Base-by-base conservation (phyloP, 345 rosid genomes). In the Toxicodendron radicans region DNA sequence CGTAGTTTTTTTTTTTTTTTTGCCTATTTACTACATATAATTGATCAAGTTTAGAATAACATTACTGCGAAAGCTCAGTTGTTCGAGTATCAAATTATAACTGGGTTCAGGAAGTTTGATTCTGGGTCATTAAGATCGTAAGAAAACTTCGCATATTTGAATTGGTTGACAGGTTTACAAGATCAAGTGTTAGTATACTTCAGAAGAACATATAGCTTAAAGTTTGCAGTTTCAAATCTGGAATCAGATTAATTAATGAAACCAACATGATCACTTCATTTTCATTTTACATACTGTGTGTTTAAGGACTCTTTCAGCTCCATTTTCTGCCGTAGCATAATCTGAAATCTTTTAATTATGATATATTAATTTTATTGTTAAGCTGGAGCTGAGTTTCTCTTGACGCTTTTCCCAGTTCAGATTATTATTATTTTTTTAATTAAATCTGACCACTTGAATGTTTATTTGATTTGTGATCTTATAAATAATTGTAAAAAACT, bases 151-250 rank as follows among this genome's bases (percentile, higher is more conserved):
- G 13, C 43, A 48, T 1, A 35, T 33, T 24, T 64, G 32, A 70
- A 38, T 46, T 33, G 21, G 10, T 12, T 60, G 38, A 59, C 41
- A 33, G 41, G 18, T 27, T 27, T 27, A 27, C 73, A 49, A 53
- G 75, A 72, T 73, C 72, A 74, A 58, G 45, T 16, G 75, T 58
- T 27, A 51, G 21, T 49, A 27, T 27, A n/a, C n/a, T n/a, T 51
- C 17, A 72, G 66, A 68, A 66, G 43, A 60, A 20, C 21, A 18
- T 24, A 33, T 17, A 27, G 30, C 30, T 27, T 30, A 41, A 62
- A 9, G 58, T 73, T 18, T 17, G 46, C 35, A 18, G 10, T 24
- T 52, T 64, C 38, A 18, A 33, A 58, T 46, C 32, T 13, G 30
- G 3, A 30, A 3, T 35, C 38, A 3, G 38, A 1, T 20, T 17